A percentile compares a stretch with the other conserved stretches of the same genome.
These are phyloP conservation scores for button mushroom (Agaricus bisporus) DNA, from an alignment of 768 basidiomycete genomes.

Conservation along the genomic window DNA sequence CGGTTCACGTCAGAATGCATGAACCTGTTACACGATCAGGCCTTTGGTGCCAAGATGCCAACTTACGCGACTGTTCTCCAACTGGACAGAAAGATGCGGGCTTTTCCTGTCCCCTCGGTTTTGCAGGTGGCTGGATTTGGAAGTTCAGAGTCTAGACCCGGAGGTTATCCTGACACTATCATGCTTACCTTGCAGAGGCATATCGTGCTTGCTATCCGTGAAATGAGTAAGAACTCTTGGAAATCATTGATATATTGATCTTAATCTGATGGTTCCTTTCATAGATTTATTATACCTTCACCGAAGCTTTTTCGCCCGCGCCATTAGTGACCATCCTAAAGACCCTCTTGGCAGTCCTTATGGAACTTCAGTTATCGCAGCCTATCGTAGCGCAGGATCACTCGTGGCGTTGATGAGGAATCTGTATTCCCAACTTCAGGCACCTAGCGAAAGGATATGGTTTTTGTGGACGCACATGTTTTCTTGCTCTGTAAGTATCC, in stretches of 20 bases:
- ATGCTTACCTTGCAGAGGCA: constrained; percentile 59
- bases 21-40: constrained; percentile 64
- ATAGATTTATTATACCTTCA: constrained; percentile 66
- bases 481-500: constrained; percentile 52
- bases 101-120: constrained; percentile 59
- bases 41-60: constrained; percentile 64
- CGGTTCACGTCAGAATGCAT: constrained; percentile 64
- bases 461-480: constrained; percentile 58
- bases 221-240: constrained; percentile 50
- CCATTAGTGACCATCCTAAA: constrained; percentile 67
- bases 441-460: constrained; percentile 61
- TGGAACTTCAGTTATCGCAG: constrained; percentile 68
- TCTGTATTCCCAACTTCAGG: constrained; percentile 57
- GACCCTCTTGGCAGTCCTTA: constrained; percentile 70
- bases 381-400: constrained; percentile 68
- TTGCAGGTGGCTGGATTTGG: constrained; percentile 68
- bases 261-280: constrained; percentile 2
- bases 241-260: neutral
- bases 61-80: constrained; percentile 64
- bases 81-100: constrained; percentile 59
- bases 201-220: constrained; percentile 61
- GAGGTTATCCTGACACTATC: constrained; percentile 40
- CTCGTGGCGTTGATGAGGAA: constrained; percentile 68
- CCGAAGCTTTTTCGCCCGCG: constrained; percentile 68
- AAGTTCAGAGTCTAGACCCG: constrained; percentile 40